Evolutionary conservation across 306 rosid genomes (phyloP).

Genomic region (Gynostemma pentaphyllum): DNA sequence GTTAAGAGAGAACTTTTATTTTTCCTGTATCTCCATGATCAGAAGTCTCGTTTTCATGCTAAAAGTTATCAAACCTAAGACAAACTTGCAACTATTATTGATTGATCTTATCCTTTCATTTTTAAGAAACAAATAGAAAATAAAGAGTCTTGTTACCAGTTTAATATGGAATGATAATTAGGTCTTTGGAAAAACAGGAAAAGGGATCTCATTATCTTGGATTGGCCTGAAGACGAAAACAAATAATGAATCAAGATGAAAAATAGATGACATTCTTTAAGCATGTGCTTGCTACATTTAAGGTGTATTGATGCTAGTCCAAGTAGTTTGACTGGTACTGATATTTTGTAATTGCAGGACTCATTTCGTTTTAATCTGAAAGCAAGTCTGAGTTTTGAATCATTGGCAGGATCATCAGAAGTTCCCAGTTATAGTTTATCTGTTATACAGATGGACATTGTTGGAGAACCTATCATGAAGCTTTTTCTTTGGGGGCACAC

Average conservation of each 20-base stretch:
- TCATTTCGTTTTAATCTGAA: conserved; percentile 51
- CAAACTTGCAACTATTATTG: background rate
- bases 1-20: too few species aligned
- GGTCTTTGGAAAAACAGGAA: background rate
- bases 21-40: too few species aligned
- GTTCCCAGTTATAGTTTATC: conserved; percentile 29
- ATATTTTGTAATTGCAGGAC: conserved; percentile 67
- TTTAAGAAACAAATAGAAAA: background rate
- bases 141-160: background rate
- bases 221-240: background rate
- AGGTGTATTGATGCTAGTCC: conserved; percentile 11
- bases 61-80: too few species aligned
- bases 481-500: conserved; percentile 93
- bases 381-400: conserved; percentile 75
- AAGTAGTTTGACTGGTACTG: conserved; percentile 32
- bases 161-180: background rate
- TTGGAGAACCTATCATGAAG: conserved; percentile 56
- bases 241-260: background rate
- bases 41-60: too few species aligned
- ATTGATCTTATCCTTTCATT: background rate
- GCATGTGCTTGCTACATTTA: background rate
- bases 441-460: conserved; percentile 37
- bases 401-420: conserved; percentile 70
- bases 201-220: background rate
- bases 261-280: background rate